Evolutionary conservation across 768 basidiomycete species (phyloP), one percentile per base, ranked within the genome.

Genomic region (Boletus pseudopeckii): DNA sequence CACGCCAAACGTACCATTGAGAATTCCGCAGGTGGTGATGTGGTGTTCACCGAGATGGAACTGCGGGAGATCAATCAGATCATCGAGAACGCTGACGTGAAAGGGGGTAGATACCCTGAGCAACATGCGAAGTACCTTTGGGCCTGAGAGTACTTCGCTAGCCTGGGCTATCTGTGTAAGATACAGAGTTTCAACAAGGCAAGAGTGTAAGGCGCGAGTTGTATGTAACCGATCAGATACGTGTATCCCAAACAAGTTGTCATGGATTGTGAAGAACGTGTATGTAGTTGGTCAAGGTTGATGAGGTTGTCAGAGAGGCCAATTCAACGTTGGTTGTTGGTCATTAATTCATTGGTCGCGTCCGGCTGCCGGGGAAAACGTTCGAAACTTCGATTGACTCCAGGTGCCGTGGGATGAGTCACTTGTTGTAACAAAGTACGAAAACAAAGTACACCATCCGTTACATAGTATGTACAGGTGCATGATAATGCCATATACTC

Each of bases 1-100:
- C 64, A 72, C 37, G 66, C 63, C 32, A 64, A 70, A 8, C 73
- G 81, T 32, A 76, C 78, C 15, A 55, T 72, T 37, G 78, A 83
- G 59, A 80, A 80, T 45, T 64, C 73, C 30, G 66, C 64, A 13
- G 78, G 75, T 0, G 75, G 76, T 28, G 69, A 77, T 30, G 63
- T 83, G 28, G 64, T 59, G 41, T 68, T 84, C 36, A 67, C 71
- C 1, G 54, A 67, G 1, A 63, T 67, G 9, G 81, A 83, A 41
- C 34, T 75, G 28, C 57, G 62, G 48, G 72, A 73, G 48, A 71
- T 84, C 41, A 65, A 75, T 39, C 57, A 67, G 20, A 60, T 75
- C 24, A 60, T 81, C 1, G 64, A 71, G 20, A 66, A 57, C 7
- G 60, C 67, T 24, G 64, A 69, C 2, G 67, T 79, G 28, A 71